Evolutionary conservation across 139 green algal genomes (phyloP).

Genomic region (Microglena sp.): DNA sequence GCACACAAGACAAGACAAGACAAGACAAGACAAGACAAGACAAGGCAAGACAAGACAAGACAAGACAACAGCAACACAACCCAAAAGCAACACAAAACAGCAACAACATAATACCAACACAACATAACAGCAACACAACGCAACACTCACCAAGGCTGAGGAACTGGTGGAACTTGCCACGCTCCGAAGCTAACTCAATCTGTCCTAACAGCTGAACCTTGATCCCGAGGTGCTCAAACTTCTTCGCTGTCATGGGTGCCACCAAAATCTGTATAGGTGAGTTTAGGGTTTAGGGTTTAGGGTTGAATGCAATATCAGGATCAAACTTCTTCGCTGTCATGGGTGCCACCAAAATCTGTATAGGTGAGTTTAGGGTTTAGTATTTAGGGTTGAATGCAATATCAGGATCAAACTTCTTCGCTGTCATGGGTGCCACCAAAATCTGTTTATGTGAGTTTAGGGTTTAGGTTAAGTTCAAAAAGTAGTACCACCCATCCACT

Average conservation of each 20-base stretch:
- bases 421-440: constrained; percentile 46
- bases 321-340: constrained; percentile 81
- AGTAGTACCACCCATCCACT: constrained; percentile 74
- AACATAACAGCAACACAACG: too few relatives aligned
- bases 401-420: constrained; percentile 77
- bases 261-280: constrained; percentile 27
- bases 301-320: background rate
- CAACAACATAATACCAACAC: too few relatives aligned
- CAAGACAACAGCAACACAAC: too few relatives aligned
- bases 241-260: constrained; percentile 62
- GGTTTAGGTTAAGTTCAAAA: background rate
- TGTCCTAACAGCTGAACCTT: constrained; percentile 92
- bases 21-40: too few relatives aligned
- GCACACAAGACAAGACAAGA: too few relatives aligned
- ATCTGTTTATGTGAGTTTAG: constrained; percentile 20
- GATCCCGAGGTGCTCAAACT: constrained; percentile 90
- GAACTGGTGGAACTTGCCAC: constrained; percentile 79
- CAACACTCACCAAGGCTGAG: constrained; percentile 54
- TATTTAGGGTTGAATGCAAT: background rate
- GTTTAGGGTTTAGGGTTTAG: too few relatives aligned
- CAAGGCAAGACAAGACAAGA: too few relatives aligned
- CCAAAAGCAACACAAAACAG: too few relatives aligned
- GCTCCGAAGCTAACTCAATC: constrained; percentile 88
- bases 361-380: too few relatives aligned
- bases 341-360: constrained; percentile 40